phyloP scores from a whole-genome alignment of 371 early-diverging fungal species.

The Rhizomucor miehei region DNA sequence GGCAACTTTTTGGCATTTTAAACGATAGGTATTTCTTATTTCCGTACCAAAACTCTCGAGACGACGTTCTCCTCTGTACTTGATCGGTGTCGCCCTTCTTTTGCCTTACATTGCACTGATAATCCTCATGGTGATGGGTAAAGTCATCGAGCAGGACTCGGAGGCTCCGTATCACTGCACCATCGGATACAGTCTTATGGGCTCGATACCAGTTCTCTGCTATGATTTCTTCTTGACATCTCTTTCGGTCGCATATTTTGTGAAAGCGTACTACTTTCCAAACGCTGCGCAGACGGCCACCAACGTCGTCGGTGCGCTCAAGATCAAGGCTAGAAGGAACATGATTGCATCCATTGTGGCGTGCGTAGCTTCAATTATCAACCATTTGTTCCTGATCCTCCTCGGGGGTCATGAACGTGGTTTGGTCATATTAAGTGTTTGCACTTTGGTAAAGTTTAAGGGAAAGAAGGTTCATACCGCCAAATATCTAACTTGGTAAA shows the following conservation, averaged over 20 bases:
- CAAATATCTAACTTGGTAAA: background rate
- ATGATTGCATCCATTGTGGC: conserved; percentile 35
- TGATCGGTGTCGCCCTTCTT: conserved; percentile 38
- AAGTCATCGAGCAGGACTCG: conserved; percentile 18
- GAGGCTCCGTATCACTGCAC: conserved; percentile 40
- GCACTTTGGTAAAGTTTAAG: conserved; percentile 26
- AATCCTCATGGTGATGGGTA: conserved; percentile 36
- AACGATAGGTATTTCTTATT: conserved; percentile 41
- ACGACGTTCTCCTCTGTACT: conserved; percentile 39
- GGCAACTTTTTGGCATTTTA: too few species aligned
- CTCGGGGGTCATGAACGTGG: conserved; percentile 36
- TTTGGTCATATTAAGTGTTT: conserved; percentile 29
- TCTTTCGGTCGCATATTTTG: conserved; percentile 38
- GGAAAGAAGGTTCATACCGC: too few species aligned
- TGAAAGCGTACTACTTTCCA: conserved; percentile 42
- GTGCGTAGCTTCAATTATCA: conserved; percentile 30
- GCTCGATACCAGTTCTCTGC: conserved; percentile 39
- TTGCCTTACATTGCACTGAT: conserved; percentile 41
- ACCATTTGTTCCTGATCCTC: conserved; percentile 35
- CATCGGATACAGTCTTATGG: conserved; percentile 43
- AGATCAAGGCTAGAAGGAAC: conserved; percentile 49
- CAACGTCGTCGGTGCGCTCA: conserved; percentile 32
- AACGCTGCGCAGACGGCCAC: conserved; percentile 28
- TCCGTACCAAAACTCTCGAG: conserved; percentile 40
- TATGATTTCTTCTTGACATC: conserved; percentile 43